phyloP scores from a whole-genome alignment of 192 early-diverging fungal genomes.

The Bifiguratus adelaidae region DNA sequence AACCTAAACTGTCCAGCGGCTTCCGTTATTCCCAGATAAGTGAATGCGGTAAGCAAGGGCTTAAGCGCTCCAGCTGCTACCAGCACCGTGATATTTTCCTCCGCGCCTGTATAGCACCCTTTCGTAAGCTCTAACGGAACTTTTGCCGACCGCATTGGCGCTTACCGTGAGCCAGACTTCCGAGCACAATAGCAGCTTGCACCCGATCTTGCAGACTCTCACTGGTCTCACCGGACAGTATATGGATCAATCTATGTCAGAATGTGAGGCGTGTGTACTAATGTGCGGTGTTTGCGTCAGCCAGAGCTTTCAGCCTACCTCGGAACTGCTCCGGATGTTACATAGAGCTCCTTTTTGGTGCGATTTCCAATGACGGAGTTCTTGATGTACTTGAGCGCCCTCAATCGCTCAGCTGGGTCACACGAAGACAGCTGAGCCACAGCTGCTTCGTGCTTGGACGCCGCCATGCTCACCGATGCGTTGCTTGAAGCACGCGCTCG shows the following conservation, averaged over 20 bases:
- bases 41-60: conserved; percentile 36
- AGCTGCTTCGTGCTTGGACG: conserved; percentile 38
- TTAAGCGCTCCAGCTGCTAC: conserved; percentile 42
- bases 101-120: conserved; percentile 43
- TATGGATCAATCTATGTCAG: conserved; percentile 39
- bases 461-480: conserved; percentile 34
- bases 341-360: conserved; percentile 70
- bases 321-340: conserved; percentile 47
- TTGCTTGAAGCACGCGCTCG: no score
- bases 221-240: conserved; percentile 24
- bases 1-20: no score
- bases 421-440: conserved; percentile 28
- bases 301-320: conserved; percentile 34
- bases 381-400: conserved; percentile 63
- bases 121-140: no score
- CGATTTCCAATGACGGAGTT: conserved; percentile 76
- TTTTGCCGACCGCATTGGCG: no score
- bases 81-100: conserved; percentile 45
- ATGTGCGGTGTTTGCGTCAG: no score
- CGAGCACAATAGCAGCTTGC: conserved; percentile 54
- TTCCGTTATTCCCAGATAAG: conserved; percentile 15
- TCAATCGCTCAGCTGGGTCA: conserved; percentile 30
- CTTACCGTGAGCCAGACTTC: conserved; percentile 58
- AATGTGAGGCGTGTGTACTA: no score
- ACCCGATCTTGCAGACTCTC: conserved; percentile 34